phyloP scores from a whole-genome alignment of 306 rosid species.

The Ammopiptanthus mongolicus region DNA sequence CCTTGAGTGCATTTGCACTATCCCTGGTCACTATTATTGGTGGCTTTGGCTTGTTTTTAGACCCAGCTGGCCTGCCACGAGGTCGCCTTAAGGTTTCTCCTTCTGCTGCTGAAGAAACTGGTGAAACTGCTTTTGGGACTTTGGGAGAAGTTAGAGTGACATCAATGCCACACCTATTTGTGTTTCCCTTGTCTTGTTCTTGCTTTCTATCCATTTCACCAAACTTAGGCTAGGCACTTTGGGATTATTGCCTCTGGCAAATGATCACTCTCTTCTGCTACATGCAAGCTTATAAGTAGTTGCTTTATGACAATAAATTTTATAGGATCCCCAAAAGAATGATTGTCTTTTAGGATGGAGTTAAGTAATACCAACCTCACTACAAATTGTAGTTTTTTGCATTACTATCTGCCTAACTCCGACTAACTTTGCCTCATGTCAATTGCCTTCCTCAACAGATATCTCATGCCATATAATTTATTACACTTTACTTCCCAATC shows the following conservation, averaged over 20 bases:
- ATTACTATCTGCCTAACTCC: constrained; percentile 41
- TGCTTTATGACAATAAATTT: constrained; percentile 33
- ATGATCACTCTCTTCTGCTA: constrained; percentile 15
- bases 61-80: constrained; percentile 64
- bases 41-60: constrained; percentile 72
- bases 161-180: constrained; percentile 44
- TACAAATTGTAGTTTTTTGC: constrained; percentile 16
- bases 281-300: constrained; percentile 48
- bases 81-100: constrained; percentile 58
- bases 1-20: constrained; percentile 65
- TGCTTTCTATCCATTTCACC: constrained; percentile 48
- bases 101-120: constrained; percentile 48
- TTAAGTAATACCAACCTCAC: constrained; percentile 56
- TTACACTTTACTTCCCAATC: constrained; percentile 23
- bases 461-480: constrained; percentile 26
- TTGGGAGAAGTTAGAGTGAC: constrained; percentile 35
- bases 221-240: constrained; percentile 7
- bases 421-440: constrained; percentile 50
- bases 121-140: constrained; percentile 48
- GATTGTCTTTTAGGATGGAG: constrained; percentile 54
- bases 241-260: background rate
- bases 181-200: constrained; percentile 42
- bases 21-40: constrained; percentile 72
- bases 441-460: constrained; percentile 56
- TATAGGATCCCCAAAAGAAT: constrained; percentile 48